phyloP scores from a whole-genome alignment of 1,284 basidiomycete genomes.

The Leccinum huronense region DNA sequence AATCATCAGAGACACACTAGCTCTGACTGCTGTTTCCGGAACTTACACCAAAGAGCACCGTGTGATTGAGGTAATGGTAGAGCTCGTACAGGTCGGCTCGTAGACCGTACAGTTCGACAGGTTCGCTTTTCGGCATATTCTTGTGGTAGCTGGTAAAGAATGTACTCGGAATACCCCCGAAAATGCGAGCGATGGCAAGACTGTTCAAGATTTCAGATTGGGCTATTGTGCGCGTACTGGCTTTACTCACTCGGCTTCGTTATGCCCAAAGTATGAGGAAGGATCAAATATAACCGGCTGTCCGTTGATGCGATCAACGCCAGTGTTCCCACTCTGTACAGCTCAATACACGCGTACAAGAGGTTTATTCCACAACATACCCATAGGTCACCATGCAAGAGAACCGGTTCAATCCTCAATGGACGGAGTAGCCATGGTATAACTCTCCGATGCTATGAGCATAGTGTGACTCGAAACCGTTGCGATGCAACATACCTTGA shows the following conservation, averaged over 20 bases:
- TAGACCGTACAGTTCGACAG: slow-evolving; percentile 66
- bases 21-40: neutral
- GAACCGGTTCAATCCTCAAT: slow-evolving; percentile 65
- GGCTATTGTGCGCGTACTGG: neutral
- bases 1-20: slow-evolving; percentile 1
- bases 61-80: slow-evolving; percentile 87
- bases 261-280: slow-evolving; percentile 81
- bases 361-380: slow-evolving; percentile 35
- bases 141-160: slow-evolving; percentile 79
- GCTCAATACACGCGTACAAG: slow-evolving; percentile 4
- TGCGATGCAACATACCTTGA: slow-evolving; percentile 48
- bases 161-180: slow-evolving; percentile 71
- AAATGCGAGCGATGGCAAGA: slow-evolving; percentile 80
- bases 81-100: slow-evolving; percentile 77
- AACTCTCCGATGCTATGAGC: slow-evolving; percentile 49
- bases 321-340: slow-evolving; percentile 68
- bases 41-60: slow-evolving; percentile 69
- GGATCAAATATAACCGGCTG: slow-evolving; percentile 81
- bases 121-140: slow-evolving; percentile 65
- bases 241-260: slow-evolving; percentile 77
- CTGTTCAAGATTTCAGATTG: slow-evolving; percentile 37
- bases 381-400: slow-evolving; percentile 89
- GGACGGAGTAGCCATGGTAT: slow-evolving; percentile 71
- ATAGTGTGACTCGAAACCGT: neutral
- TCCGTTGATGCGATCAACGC: slow-evolving; percentile 52